Evolutionary conservation across 2,329 filamentous ascomycete genomes (phyloP), one percentile per base, ranked within the genome.

Genomic region (Lachnellula occidentalis): DNA sequence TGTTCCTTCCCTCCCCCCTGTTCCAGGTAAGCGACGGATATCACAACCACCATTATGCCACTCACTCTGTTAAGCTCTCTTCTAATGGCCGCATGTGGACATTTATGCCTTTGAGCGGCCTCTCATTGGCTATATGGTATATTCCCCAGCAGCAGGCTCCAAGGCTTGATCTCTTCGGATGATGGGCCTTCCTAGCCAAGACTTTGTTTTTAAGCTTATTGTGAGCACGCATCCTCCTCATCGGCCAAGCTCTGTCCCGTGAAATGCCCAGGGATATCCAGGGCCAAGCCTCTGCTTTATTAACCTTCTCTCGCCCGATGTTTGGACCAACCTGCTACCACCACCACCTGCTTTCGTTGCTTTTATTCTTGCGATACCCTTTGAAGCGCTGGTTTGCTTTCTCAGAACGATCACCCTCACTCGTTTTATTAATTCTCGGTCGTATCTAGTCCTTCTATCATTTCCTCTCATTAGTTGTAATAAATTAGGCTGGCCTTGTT

Each of bases 351-450:
- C 31, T 56, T 51, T 51, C 58, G 52, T 51, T 51, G 52, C 37
- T 19, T 58, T 56, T 58, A 48, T 64, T 59, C 47, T 55, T 46
- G 54, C 45, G 53, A 61, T 61, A 61, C 56, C 54, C 51, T 54
- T 51, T 59, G 55, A 67, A 70, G 64, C 64, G 62, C 67, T 66
- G 67, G 66, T 67, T 62, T 66, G 65, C 65, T 69, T 69, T 65
- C 51, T 56, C 42, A 64, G 60, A 53, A 63, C 61, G 59, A 60
- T 63, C 54, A 58, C 61, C 62, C 52, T 56, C 54, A 62, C 55
- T 66, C 63, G 43, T 63, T 66, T 64, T 47, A 43, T 55, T 48
- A 48, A 48, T 34, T 45, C 46, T 53, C 50, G 48, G 46, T 50
- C 45, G 51, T 36, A 36, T 53, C 58, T 61, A 60, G 56, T 59